phyloP scores from a whole-genome alignment of 257 asterid species.

The Oldenlandia corymbosa region DNA sequence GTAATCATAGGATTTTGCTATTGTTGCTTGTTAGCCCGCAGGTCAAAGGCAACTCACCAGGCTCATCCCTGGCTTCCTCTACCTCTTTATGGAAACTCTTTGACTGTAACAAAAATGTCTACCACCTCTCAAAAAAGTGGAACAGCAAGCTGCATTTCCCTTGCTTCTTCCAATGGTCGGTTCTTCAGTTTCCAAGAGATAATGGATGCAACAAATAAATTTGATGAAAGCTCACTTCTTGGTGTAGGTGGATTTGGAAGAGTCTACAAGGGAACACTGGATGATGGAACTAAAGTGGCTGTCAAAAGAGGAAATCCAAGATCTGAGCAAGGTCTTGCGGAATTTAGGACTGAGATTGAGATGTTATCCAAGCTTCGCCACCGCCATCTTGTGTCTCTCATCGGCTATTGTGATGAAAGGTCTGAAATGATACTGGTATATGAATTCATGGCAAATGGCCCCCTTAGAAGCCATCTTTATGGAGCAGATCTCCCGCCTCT shows the following conservation, averaged over 20 bases:
- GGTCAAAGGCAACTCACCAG: conserved; percentile 31
- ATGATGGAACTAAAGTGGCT: conserved; percentile 38
- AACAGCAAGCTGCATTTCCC: conserved; percentile 44
- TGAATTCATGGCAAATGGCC: conserved; percentile 49
- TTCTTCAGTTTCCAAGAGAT: conserved; percentile 41
- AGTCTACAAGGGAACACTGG: conserved; percentile 45
- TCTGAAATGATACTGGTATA: conserved; percentile 49
- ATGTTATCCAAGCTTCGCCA: conserved; percentile 50
- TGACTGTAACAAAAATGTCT: conserved; percentile 38
- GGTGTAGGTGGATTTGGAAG: conserved; percentile 51
- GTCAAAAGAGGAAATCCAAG: conserved; percentile 47
- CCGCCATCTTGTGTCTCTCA: conserved; percentile 44
- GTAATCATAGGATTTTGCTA: conserved; percentile 24
- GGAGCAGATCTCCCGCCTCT: conserved; percentile 46
- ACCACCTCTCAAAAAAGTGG: conserved; percentile 39
- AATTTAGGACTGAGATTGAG: conserved; percentile 45
- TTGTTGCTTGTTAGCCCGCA: conserved; percentile 30
- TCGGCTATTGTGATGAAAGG: conserved; percentile 45
- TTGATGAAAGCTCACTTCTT: conserved; percentile 40
- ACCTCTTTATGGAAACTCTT: conserved; percentile 39
- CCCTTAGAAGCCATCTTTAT: conserved; percentile 45
- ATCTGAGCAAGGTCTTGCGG: conserved; percentile 48
- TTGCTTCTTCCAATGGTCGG: conserved; percentile 39
- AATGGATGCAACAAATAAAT: conserved; percentile 42
- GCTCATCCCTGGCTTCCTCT: conserved; percentile 44